phyloP scores from a whole-genome alignment of 345 rosid species.

The Eucalyptus caleyi region DNA sequence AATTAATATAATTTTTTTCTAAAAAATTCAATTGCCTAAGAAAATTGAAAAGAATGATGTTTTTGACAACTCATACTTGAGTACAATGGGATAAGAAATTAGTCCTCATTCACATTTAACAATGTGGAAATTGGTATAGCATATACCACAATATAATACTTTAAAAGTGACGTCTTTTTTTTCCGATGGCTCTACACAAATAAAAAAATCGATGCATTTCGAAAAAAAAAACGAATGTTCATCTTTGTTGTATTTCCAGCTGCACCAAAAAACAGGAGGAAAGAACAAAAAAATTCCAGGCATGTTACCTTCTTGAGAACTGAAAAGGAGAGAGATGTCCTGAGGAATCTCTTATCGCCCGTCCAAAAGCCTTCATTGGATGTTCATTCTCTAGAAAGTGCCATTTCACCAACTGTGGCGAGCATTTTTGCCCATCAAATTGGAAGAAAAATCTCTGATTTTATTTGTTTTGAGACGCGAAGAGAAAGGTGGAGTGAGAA shows the following conservation, averaged over 20 bases:
- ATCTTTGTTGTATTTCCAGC: not conserved
- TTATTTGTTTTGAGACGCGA: no score
- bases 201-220: not conserved
- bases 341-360: not conserved
- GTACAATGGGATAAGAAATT: constrained; percentile 21
- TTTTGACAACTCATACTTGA: constrained; percentile 2
- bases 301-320: constrained; percentile 2
- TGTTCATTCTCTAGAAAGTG: not conserved
- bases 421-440: no score
- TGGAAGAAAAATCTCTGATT: not conserved
- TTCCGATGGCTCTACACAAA: constrained; percentile 5
- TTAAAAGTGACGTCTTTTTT: constrained; percentile 15
- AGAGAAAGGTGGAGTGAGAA: not conserved
- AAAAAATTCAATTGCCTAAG: not conserved
- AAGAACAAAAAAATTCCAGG: not conserved
- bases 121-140: constrained; percentile 25
- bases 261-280: not conserved
- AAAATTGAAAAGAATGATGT: not conserved
- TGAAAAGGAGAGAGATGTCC: not conserved
- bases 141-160: constrained; percentile 24
- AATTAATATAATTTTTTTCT: not conserved
- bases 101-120: constrained; percentile 20
- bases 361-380: not conserved
- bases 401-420: not conserved
- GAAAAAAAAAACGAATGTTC: not conserved